A percentile compares a stretch with the other conserved stretches of the same genome.
Conservation (phyloP, 192 early-diverging fungal species). For the Rhizoclosmatium globosum region DNA sequence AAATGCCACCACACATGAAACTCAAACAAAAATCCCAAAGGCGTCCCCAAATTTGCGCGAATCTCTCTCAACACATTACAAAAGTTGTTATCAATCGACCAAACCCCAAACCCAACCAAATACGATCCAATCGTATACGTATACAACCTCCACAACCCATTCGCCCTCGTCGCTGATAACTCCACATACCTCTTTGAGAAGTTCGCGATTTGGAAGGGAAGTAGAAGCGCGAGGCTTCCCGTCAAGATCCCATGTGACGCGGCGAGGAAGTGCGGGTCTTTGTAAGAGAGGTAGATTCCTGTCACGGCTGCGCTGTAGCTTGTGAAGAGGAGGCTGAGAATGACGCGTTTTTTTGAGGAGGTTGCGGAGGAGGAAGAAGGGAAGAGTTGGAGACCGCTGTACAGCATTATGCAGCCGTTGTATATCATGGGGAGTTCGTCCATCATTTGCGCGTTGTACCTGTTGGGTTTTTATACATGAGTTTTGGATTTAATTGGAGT, state of each 20-base stretch:
- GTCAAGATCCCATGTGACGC: constrained; percentile 37
- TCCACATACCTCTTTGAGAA: not conserved
- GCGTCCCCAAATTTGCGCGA: constrained; percentile 3
- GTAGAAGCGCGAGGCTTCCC: constrained; percentile 11
- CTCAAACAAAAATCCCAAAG: constrained; percentile 31
- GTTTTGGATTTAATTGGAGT: no score
- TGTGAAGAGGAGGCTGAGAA: not conserved
- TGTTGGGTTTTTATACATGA: not conserved
- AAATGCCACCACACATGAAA: constrained; percentile 39
- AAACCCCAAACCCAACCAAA: constrained; percentile 2
- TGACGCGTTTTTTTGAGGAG: not conserved
- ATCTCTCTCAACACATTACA: constrained; percentile 3
- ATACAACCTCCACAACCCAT: constrained; percentile 1
- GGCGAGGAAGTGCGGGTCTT: constrained; percentile 75
- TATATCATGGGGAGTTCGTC: constrained; percentile 81
- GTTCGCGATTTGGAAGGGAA: constrained; percentile 39
- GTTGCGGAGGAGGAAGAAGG: not conserved
- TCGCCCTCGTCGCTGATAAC: not conserved
- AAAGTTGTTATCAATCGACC: constrained; percentile 24
- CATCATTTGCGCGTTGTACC: constrained; percentile 27
- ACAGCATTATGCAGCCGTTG: constrained; percentile 30
- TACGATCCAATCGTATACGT: constrained; percentile 1
- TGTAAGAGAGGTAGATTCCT: constrained; percentile 66
- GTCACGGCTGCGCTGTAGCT: constrained; percentile 23
- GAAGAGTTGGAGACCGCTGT: constrained; percentile 43